phyloP scores from a whole-genome alignment of 2,329 filamentous ascomycete genomes.

The Thielaviopsis euricoi region DNA sequence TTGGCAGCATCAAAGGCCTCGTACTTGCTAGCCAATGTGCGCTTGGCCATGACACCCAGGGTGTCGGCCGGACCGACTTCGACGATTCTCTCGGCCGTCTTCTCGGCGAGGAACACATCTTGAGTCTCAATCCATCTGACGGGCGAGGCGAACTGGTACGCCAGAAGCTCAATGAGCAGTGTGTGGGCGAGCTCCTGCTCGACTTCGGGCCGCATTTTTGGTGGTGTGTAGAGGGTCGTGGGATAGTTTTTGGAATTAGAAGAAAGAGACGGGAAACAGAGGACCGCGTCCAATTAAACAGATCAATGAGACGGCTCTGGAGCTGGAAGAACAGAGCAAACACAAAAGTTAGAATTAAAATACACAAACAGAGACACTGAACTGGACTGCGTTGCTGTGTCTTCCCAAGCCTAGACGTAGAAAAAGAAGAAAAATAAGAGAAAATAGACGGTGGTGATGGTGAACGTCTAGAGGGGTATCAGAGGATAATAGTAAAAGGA shows the following conservation, averaged over 20 bases:
- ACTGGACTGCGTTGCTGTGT: slow-evolving; percentile 4
- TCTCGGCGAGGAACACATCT: slow-evolving; percentile 96
- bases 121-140: slow-evolving; percentile 99
- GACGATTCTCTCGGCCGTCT: slow-evolving; percentile 90
- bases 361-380: background rate
- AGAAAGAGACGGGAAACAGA: background rate
- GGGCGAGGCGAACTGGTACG: slow-evolving; percentile 97
- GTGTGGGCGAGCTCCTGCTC: slow-evolving; percentile 99
- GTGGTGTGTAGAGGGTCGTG: slow-evolving; percentile 19
- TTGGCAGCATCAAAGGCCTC: slow-evolving; percentile 96
- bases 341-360: background rate
- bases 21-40: slow-evolving; percentile 90
- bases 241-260: slow-evolving; percentile 1
- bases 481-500: background rate
- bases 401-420: slow-evolving; percentile 1
- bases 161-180: slow-evolving; percentile 92
- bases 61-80: slow-evolving; percentile 96
- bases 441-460: background rate
- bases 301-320: background rate
- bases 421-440: slow-evolving; percentile 3
- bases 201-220: slow-evolving; percentile 81
- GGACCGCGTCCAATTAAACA: slow-evolving; percentile 1
- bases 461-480: slow-evolving; percentile 9
- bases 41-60: slow-evolving; percentile 90
- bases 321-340: background rate